These are phyloP conservation scores for Lenwebbia sp. DNA, from an alignment of 345 rosid genomes.

Conservation along the genomic window DNA sequence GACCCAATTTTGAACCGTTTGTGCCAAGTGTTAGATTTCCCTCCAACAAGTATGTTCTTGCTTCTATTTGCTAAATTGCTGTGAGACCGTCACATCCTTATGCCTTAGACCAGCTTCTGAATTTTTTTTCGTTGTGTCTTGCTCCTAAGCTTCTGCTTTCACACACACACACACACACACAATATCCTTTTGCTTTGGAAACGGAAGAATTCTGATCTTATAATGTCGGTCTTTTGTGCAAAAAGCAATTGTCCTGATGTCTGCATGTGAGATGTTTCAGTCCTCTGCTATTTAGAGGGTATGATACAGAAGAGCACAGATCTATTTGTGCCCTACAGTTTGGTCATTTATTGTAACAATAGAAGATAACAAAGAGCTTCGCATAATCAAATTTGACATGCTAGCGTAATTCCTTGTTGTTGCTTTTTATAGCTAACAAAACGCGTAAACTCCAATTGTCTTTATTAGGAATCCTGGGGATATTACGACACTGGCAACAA, in stretches of 20 bases:
- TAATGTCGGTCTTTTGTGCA: background rate
- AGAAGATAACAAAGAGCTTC: background rate
- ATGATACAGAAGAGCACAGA: background rate
- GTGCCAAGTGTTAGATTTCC: background rate
- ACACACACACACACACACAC: background rate
- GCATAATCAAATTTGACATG: background rate
- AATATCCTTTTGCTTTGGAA: background rate
- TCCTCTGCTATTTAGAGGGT: background rate
- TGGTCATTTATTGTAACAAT: background rate
- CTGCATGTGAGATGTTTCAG: background rate
- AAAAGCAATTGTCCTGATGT: background rate
- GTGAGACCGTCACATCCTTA: background rate
- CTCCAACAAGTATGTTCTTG: background rate
- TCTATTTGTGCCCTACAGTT: background rate
- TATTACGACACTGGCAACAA: slow-evolving; percentile 53
- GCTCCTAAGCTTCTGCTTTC: background rate
- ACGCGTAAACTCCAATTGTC: background rate
- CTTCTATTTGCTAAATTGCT: background rate
- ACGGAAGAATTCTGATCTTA: background rate
- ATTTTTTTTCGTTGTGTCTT: background rate
- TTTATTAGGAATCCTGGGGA: slow-evolving; percentile 46
- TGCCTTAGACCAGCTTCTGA: background rate
- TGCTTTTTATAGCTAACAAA: background rate
- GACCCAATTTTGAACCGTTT: background rate
- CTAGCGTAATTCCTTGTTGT: background rate